Base-by-base conservation (phyloP, 768 basidiomycete genomes). In the Tephrocybe rancida region DNA sequence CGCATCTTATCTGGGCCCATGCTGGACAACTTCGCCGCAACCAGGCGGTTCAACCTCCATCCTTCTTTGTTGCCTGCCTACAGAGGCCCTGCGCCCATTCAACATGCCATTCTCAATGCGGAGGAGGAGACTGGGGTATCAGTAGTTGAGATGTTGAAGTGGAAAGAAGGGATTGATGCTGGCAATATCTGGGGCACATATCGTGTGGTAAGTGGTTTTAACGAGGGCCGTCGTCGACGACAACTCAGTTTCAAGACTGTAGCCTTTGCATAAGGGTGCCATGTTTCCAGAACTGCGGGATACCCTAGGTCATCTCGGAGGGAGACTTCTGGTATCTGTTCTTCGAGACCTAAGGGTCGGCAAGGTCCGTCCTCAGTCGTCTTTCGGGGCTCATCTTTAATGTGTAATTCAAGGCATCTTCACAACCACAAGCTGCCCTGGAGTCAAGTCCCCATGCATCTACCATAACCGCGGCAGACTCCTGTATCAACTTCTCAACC, bases 61-160 rank as follows among this genome's bases (percentile, higher is more conserved):
- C 93, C 94, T 0, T 95, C 94, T 30, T 72, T 93, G 0, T 78
- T 98, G 29, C 95, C 95, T 0, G 74, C 78, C 24, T 95, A 91
- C 67, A 85, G 95, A n/a, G 95, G 95, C 0, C 85, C 95, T 8
- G 91, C 93, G 2, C 95, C 95, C 0, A 90, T 98, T 34, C 95
- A 97, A 63, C 88, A 86, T 61, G 80, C 87, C 0, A 75, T 98
- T 35, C 70, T 90, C 39, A 83, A 87, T 54, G 84, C 83, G 2
- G 85, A 85, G 45, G 64, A 62, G 5, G 77, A 81, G 56, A 92
- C 90, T 0, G 95, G 92, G 0, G 92, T 96, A 1, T 90, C 85
- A 54, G 78, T 98, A 2, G 84, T 88, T 54, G 81, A 87, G 55
- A 92, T 92, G 87, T 74, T 83, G 48, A 84, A 86, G 60, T 73